phyloP scores from a whole-genome alignment of 768 basidiomycete genomes.

The Chiua virens region DNA sequence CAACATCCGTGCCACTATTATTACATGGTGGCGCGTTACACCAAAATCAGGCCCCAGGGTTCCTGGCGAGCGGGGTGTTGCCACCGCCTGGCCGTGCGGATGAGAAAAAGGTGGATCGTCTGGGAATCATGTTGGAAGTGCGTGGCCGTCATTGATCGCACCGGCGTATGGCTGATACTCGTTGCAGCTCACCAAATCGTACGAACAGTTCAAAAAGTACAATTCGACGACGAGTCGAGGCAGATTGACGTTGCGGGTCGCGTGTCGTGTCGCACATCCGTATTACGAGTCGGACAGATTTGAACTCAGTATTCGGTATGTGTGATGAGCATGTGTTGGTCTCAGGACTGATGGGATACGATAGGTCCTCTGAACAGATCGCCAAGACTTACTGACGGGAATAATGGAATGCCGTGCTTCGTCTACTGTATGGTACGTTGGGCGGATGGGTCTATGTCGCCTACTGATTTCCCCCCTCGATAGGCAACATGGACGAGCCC shows the following conservation, averaged over 20 bases:
- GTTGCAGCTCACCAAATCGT: conserved; percentile 83
- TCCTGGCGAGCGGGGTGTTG: too few relatives aligned
- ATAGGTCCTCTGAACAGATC: conserved; percentile 87
- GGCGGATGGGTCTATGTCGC: not conserved
- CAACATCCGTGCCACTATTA: too few relatives aligned
- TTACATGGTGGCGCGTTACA: too few relatives aligned
- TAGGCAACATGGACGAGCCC: conserved; percentile 45
- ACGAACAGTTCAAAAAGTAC: conserved; percentile 89
- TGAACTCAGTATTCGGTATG: conserved; percentile 82
- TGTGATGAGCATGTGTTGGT: not conserved
- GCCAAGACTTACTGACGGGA: conserved; percentile 84
- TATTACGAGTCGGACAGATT: conserved; percentile 80
- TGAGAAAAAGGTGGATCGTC: conserved; percentile 51
- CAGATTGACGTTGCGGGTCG: conserved; percentile 86
- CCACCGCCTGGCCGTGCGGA: too few relatives aligned
- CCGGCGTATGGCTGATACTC: not conserved
- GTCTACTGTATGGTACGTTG: conserved; percentile 72
- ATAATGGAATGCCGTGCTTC: conserved; percentile 73
- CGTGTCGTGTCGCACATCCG: too few relatives aligned
- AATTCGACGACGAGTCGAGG: conserved; percentile 62
- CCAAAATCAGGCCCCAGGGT: too few relatives aligned
- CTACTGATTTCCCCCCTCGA: conserved; percentile 23
- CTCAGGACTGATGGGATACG: not conserved
- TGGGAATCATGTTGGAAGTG: conserved; percentile 68
- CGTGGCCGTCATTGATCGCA: not conserved